Evolutionary conservation across 116 monocot species (phyloP).

Genomic region (Trichopus zeylanicus): DNA sequence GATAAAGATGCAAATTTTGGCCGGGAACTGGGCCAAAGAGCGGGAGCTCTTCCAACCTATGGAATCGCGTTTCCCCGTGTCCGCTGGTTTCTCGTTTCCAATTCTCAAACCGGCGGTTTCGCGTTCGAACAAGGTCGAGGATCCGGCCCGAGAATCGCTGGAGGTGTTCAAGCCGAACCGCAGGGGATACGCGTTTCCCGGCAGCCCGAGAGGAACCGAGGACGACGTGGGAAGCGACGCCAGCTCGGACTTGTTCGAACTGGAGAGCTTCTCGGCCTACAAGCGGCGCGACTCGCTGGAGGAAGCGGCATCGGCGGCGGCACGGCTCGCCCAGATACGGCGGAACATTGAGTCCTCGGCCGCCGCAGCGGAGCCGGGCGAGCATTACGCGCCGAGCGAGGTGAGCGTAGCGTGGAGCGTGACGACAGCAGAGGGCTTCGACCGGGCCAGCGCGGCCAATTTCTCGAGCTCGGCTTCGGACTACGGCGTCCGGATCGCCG

Average conservation of each 20-base stretch:
- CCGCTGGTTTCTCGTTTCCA: slow-evolving; percentile 29
- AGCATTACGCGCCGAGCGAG: slow-evolving; percentile 54
- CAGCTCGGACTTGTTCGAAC: slow-evolving; percentile 74
- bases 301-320: slow-evolving; percentile 3
- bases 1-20: slow-evolving; percentile 17
- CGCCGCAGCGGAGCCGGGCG: slow-evolving; percentile 21
- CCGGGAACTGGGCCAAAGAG: slow-evolving; percentile 13
- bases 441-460: slow-evolving; percentile 29
- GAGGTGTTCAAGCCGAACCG: slow-evolving; percentile 29
- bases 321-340: neutral
- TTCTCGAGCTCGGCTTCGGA: slow-evolving; percentile 40
- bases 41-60: neutral
- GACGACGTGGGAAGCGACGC: slow-evolving; percentile 72
- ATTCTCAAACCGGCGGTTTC: slow-evolving; percentile 5
- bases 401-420: slow-evolving; percentile 46
- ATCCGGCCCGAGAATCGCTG: slow-evolving; percentile 29
- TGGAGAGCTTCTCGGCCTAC: slow-evolving; percentile 56
- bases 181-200: slow-evolving; percentile 6
- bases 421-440: slow-evolving; percentile 53
- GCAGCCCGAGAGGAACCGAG: slow-evolving; percentile 7
- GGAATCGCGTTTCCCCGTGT: no score
- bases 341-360: neutral
- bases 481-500: no score
- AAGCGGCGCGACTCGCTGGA: slow-evolving; percentile 53
- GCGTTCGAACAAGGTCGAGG: no score